phyloP scores from a whole-genome alignment of 139 green algal genomes.

The Mychonastes homosphaera region DNA sequence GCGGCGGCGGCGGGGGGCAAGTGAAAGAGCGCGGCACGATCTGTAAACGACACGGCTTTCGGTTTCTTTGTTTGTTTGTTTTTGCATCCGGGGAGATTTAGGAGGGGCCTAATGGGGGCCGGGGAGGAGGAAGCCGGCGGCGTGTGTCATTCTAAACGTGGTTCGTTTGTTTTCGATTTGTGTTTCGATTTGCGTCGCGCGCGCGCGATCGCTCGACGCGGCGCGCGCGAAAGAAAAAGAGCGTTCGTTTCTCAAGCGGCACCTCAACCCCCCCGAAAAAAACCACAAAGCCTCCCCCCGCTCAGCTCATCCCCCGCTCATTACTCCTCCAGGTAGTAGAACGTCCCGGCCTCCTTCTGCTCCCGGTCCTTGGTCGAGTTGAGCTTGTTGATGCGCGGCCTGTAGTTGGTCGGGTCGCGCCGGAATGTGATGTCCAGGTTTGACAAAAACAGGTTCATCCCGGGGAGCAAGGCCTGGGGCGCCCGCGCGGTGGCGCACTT shows the following conservation, averaged over 20 bases:
- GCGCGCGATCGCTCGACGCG: too few species aligned
- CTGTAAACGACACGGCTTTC: too few species aligned
- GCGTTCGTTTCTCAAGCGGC: background rate
- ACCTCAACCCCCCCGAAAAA: background rate
- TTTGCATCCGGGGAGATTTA: too few species aligned
- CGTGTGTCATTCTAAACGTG: too few species aligned
- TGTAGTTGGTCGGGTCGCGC: slow-evolving; percentile 95
- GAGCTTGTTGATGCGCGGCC: slow-evolving; percentile 97
- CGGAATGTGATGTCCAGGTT: slow-evolving; percentile 98
- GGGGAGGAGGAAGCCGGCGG: too few species aligned
- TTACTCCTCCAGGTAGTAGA: slow-evolving; percentile 61
- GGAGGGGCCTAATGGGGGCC: too few species aligned
- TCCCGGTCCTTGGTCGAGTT: slow-evolving; percentile 90
- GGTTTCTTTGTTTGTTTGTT: too few species aligned
- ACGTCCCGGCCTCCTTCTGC: slow-evolving; percentile 89
- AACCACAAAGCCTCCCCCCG: background rate
- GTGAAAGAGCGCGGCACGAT: too few species aligned
- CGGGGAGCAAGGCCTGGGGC: slow-evolving; percentile 70
- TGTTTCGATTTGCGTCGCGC: too few species aligned
- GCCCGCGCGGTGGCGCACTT: slow-evolving; percentile 59
- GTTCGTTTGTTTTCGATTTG: too few species aligned
- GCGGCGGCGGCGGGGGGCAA: too few species aligned
- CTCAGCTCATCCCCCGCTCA: background rate
- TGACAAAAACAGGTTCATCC: slow-evolving; percentile 87
- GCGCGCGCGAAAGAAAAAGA: too few species aligned